Conservation (phyloP, 2,329 filamentous ascomycete species). For the Neopestalotiopsis sp. region DNA sequence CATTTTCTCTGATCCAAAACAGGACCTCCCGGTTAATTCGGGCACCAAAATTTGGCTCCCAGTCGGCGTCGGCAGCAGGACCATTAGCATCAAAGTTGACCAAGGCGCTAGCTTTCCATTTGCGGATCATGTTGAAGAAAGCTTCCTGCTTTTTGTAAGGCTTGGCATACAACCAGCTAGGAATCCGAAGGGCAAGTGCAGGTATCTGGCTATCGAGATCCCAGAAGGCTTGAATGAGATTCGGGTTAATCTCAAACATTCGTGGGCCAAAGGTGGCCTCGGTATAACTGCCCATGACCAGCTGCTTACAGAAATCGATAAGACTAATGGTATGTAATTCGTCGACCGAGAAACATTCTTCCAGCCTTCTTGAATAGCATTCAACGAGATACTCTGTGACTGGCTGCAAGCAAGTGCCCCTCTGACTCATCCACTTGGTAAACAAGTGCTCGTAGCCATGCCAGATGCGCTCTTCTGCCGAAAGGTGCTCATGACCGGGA, state of each 20-base stretch:
- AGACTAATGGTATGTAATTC: slow-evolving; percentile 28
- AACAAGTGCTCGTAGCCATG: slow-evolving; percentile 1
- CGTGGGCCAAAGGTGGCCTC: slow-evolving; percentile 30
- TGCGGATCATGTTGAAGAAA: slow-evolving; percentile 21
- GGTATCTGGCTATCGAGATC: slow-evolving; percentile 28
- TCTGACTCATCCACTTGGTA: background rate
- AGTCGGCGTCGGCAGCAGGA: slow-evolving; percentile 23
- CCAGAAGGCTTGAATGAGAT: slow-evolving; percentile 31
- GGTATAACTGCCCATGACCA: background rate
- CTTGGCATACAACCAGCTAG: slow-evolving; percentile 25
- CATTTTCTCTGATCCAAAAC: slow-evolving; percentile 25
- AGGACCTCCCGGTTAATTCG: slow-evolving; percentile 26
- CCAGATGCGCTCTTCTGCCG: slow-evolving; percentile 24
- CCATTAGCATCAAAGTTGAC: slow-evolving; percentile 26
- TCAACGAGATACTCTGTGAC: background rate
- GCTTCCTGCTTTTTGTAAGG: slow-evolving; percentile 25
- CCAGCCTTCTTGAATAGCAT: background rate
- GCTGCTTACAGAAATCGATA: slow-evolving; percentile 23
- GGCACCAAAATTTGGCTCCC: slow-evolving; percentile 35
- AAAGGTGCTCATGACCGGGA: slow-evolving; percentile 19
- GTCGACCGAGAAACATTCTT: slow-evolving; percentile 15
- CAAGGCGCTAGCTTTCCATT: slow-evolving; percentile 22
- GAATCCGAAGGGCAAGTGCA: slow-evolving; percentile 28
- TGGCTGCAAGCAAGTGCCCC: background rate
- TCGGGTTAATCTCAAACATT: slow-evolving; percentile 31